These are phyloP conservation scores for Lepraria neglecta DNA, from an alignment of 495 filamentous ascomycete species.

Conservation along the genomic window DNA sequence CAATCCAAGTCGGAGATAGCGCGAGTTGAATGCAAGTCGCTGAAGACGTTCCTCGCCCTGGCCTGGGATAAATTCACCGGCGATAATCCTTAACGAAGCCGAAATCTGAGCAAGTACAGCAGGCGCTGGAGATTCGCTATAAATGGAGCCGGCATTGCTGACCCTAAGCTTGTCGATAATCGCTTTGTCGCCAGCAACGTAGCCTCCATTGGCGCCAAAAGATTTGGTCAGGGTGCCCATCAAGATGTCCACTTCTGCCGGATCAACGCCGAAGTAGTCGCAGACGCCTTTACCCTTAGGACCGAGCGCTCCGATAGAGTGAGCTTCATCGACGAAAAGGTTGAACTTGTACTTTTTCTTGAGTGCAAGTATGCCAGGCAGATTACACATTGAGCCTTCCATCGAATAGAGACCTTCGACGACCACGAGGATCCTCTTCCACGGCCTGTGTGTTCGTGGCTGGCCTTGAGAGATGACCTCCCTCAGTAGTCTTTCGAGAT, in stretches of 20 bases:
- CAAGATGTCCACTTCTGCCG: constrained; percentile 82
- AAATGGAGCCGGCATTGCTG: constrained; percentile 79
- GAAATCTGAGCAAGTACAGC: constrained; percentile 84
- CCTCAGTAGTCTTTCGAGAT: constrained; percentile 75
- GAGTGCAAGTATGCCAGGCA: constrained; percentile 75
- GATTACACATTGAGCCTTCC: constrained; percentile 97
- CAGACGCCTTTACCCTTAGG: constrained; percentile 86
- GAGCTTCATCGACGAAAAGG: constrained; percentile 92
- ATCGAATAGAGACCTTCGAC: constrained; percentile 98
- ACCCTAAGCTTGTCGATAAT: constrained; percentile 86
- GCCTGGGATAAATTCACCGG: constrained; percentile 76
- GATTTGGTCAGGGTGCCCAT: constrained; percentile 99
- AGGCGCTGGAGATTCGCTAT: constrained; percentile 81
- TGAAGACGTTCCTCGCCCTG: constrained; percentile 95
- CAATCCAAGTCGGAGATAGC: constrained; percentile 91
- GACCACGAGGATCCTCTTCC: constrained; percentile 97
- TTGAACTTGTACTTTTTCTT: constrained; percentile 96
- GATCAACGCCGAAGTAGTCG: constrained; percentile 91
- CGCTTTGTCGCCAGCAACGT: constrained; percentile 81
- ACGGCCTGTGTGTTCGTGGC: constrained; percentile 90
- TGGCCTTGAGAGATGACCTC: constrained; percentile 94
- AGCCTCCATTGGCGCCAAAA: constrained; percentile 96
- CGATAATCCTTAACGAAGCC: constrained; percentile 76
- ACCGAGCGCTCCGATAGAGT: constrained; percentile 91
- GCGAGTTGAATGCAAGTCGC: constrained; percentile 95